A percentile compares a stretch with the other conserved stretches of the same genome.
These are phyloP conservation scores for Furcasterigmium furcatum DNA, from an alignment of 2,329 filamentous ascomycete genomes.

Conservation along the genomic window DNA sequence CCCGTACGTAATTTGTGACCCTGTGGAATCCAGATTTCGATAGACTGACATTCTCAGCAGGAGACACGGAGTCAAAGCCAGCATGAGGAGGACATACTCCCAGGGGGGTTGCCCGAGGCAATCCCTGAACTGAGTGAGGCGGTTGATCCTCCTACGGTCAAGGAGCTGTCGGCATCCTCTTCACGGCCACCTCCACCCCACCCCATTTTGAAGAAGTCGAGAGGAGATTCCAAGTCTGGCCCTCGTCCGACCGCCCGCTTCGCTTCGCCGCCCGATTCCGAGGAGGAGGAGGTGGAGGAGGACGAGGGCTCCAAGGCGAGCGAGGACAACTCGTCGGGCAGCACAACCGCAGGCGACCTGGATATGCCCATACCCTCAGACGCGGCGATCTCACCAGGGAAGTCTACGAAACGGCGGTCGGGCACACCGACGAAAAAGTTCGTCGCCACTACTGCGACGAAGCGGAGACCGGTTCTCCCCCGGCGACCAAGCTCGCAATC, in stretches of 20 bases:
- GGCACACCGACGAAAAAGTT: conserved; percentile 30
- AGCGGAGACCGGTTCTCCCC: conserved; percentile 41
- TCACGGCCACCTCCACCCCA: conserved; percentile 46
- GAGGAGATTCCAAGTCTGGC: conserved; percentile 48
- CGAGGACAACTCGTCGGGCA: conserved; percentile 36
- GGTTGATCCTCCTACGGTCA: conserved; percentile 14
- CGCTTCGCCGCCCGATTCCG: conserved; percentile 48
- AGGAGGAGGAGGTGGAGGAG: too few species aligned
- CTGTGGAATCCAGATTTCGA: background rate
- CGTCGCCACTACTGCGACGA: conserved; percentile 36
- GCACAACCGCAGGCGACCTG: conserved; percentile 26
- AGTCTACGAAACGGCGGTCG: conserved; percentile 22
- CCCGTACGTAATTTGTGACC: conserved; percentile 25
- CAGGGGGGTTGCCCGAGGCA: background rate
- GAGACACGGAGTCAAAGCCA: background rate
- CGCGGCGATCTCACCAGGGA: conserved; percentile 17
- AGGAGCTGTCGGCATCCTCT: conserved; percentile 32
- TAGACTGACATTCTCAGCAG: background rate
- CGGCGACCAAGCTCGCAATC: conserved; percentile 46
- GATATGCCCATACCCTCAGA: conserved; percentile 20
- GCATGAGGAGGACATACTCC: background rate
- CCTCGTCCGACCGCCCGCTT: conserved; percentile 61
- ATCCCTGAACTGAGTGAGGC: background rate
- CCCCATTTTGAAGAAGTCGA: conserved; percentile 58
- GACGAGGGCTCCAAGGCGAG: conserved; percentile 31